Evolutionary conservation across 257 asterid species (phyloP).

Genomic region (Solanum tarapatanum): DNA sequence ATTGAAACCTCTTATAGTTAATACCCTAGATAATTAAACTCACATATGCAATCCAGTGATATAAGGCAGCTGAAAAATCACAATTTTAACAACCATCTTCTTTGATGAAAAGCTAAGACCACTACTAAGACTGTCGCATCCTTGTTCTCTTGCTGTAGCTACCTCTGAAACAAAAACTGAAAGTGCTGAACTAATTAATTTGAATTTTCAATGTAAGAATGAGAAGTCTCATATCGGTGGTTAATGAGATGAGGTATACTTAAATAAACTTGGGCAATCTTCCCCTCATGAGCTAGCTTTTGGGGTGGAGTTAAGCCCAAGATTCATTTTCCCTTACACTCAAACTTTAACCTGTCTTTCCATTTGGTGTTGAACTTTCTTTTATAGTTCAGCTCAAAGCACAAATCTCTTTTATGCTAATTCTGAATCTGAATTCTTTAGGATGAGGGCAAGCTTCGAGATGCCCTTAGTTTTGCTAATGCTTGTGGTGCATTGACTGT

Average conservation of each 20-base stretch:
- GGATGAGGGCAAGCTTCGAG: conserved; percentile 71
- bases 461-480: conserved; percentile 77
- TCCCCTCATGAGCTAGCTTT: not conserved
- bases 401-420: not conserved
- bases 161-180: not conserved
- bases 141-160: not conserved
- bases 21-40: not conserved
- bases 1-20: not conserved
- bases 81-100: not conserved
- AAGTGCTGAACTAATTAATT: not conserved
- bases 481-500: conserved; percentile 94
- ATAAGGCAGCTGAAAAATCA: not conserved
- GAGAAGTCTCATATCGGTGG: not conserved
- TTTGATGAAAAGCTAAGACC: not conserved
- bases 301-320: not conserved
- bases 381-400: not conserved
- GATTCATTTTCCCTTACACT: not conserved
- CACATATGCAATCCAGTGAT: not conserved
- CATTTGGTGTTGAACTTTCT: not conserved
- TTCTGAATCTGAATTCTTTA: conserved; percentile 7
- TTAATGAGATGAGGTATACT: not conserved
- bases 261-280: not conserved
- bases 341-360: not conserved
- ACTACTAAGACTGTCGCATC: not conserved
- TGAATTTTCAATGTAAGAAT: not conserved